Conservation (phyloP, 208 protist species). For the Leishmania martiniquensis region DNA sequence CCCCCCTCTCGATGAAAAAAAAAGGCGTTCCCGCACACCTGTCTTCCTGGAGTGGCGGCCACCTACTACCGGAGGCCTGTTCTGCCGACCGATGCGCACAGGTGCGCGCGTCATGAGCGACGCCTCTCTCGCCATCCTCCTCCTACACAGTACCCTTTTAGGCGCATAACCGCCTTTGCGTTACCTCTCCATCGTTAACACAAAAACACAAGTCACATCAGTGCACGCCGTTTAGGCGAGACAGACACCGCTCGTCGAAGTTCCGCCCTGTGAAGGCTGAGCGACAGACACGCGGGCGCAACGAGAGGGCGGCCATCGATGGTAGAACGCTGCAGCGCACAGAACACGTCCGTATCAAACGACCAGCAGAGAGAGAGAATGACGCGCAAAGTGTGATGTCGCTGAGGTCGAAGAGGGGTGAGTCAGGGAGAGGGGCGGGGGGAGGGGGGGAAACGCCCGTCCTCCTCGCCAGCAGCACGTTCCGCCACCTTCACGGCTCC, state of each 20-base stretch:
- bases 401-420: background rate
- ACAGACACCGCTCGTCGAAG: too few species aligned
- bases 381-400: background rate
- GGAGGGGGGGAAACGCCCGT: too few species aligned
- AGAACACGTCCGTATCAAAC: background rate
- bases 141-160: background rate
- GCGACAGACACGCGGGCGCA: too few species aligned
- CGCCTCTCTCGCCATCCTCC: background rate
- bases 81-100: background rate
- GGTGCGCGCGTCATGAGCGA: background rate
- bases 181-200: too few species aligned
- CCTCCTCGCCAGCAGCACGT: background rate
- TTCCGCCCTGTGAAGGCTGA: too few species aligned
- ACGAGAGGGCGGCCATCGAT: too few species aligned
- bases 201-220: too few species aligned
- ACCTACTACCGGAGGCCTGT: background rate
- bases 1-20: too few species aligned
- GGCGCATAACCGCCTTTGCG: background rate
- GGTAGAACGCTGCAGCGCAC: too few species aligned
- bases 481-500: conserved; percentile 24
- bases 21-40: too few species aligned
- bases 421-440: too few species aligned
- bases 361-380: background rate
- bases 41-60: background rate
- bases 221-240: too few species aligned